Percentiles rank a stretch among this genome's conserved stretches.
phyloP scores from a whole-genome alignment of 176 grass and related monocot genomes.

The Aegilops tauschii region DNA sequence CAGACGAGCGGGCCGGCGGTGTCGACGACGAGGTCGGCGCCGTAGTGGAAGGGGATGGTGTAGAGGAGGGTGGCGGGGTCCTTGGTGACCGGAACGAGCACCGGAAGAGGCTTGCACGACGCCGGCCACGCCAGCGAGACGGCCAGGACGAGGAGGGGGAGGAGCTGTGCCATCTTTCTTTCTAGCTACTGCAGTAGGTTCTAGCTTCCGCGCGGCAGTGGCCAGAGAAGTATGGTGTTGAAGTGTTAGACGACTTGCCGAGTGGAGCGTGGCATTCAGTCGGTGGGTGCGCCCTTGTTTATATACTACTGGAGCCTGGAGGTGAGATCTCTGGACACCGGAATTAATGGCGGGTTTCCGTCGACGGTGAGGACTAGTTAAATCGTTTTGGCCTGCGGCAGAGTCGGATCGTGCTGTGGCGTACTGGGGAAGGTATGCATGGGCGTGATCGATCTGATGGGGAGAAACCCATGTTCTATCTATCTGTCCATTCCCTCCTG shows the following conservation, averaged over 20 bases:
- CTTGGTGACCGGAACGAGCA: conserved; percentile 16
- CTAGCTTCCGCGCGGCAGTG: neutral
- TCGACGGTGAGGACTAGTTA: neutral
- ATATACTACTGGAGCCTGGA: neutral
- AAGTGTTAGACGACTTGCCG: neutral
- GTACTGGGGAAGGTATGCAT: neutral
- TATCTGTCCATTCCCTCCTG: neutral
- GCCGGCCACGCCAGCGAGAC: neutral
- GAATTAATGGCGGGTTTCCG: neutral
- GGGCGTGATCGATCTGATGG: neutral
- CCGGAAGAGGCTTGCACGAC: neutral
- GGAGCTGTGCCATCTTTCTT: neutral
- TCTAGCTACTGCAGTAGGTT: neutral
- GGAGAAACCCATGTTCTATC: neutral
- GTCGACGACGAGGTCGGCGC: conserved; percentile 13
- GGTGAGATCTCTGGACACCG: neutral
- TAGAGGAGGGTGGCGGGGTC: conserved; percentile 31
- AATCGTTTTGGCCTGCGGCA: neutral
- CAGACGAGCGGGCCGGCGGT: conserved; percentile 32
- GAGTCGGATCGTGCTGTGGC: neutral
- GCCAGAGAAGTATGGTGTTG: neutral
- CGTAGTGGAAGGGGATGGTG: conserved; percentile 14
- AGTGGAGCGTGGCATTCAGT: neutral
- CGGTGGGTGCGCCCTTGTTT: neutral
- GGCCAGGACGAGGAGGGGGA: neutral